Evolutionary conservation across 805 yeast species (phyloP).

Genomic region (Metschnikowia vanudenii): DNA sequence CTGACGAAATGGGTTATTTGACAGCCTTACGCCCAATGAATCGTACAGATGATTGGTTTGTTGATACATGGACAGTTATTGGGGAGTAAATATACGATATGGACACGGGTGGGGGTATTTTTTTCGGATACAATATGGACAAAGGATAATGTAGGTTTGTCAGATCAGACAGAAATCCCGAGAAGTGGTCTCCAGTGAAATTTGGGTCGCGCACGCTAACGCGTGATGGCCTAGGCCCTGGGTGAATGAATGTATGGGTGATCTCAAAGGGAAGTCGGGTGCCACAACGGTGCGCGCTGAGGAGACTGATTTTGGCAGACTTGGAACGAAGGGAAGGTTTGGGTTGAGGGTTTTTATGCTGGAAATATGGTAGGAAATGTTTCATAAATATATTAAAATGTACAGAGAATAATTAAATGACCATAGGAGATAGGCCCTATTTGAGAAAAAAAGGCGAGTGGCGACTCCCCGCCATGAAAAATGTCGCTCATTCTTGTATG

Average conservation of each 20-base stretch:
- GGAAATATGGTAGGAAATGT: too few species aligned
- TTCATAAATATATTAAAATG: background rate
- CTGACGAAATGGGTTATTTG: conserved; percentile 69
- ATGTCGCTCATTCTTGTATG: background rate
- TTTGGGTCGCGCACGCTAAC: conserved; percentile 12
- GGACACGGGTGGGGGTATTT: background rate
- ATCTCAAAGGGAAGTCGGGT: too few species aligned
- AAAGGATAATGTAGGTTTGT: background rate
- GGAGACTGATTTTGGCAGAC: too few species aligned
- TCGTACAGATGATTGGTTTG: conserved; percentile 36
- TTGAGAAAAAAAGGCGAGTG: background rate
- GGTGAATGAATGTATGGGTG: background rate
- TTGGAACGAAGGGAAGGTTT: background rate
- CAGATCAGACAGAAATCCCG: background rate
- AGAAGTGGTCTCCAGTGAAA: conserved; percentile 1
- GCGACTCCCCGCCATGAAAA: background rate
- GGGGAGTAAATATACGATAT: background rate
- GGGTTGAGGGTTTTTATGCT: too few species aligned
- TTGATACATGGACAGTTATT: conserved; percentile 34
- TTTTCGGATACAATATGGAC: background rate
- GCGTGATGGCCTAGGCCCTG: conserved; percentile 7
- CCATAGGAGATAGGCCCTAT: background rate
- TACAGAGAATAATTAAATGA: background rate
- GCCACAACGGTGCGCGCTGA: too few species aligned
- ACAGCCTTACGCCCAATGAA: conserved; percentile 46